phyloP scores from a whole-genome alignment of 805 yeast genomes.

The Danielia reshetovae region DNA sequence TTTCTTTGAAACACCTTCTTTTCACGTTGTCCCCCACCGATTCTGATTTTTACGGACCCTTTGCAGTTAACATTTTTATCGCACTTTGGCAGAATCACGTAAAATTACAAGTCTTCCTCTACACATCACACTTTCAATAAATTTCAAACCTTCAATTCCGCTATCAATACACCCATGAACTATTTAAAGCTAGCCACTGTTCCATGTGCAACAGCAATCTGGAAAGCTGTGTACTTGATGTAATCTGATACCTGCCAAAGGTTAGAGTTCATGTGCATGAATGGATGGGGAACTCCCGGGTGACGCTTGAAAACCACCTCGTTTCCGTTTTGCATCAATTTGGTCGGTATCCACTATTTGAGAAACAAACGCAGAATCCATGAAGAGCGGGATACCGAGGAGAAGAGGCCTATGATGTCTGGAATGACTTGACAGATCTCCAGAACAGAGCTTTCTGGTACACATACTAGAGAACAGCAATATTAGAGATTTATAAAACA shows the following conservation, averaged over 20 bases:
- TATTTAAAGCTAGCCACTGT: not conserved
- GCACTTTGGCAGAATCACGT: no score
- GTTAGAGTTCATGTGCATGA: constrained; percentile 29
- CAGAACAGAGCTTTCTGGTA: constrained; percentile 9
- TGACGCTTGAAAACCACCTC: constrained; percentile 23
- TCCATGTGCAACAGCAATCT: constrained; percentile 24
- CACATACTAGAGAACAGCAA: constrained; percentile 2
- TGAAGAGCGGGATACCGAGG: not conserved
- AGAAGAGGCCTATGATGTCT: constrained; percentile 8
- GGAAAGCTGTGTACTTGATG: constrained; percentile 23
- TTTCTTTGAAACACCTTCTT: no score
- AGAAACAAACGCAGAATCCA: constrained; percentile 3
- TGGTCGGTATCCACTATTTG: constrained; percentile 9
- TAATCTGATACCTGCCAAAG: constrained; percentile 26
- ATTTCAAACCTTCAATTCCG: no score
- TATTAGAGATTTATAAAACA: no score
- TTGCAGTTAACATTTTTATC: no score
- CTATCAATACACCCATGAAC: no score
- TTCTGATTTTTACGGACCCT: no score
- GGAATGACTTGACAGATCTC: constrained; percentile 12
- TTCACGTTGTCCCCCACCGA: no score
- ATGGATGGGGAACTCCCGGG: constrained; percentile 31
- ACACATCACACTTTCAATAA: no score
- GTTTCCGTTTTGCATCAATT: constrained; percentile 19
- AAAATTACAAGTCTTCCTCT: no score